phyloP scores from a whole-genome alignment of 2,329 filamentous ascomycete species.

The Epichloe coenophiala region DNA sequence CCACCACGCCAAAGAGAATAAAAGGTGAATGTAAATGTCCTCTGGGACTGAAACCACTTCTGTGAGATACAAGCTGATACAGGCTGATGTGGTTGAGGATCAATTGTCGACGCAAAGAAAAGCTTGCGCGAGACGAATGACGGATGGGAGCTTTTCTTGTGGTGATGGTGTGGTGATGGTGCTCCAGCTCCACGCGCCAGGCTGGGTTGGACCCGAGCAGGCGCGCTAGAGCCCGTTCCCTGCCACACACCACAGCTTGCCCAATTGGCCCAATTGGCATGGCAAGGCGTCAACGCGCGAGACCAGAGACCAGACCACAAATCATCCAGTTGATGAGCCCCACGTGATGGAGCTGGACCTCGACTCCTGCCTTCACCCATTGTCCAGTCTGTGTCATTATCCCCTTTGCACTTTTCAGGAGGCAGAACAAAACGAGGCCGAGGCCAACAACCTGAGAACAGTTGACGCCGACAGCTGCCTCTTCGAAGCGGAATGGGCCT shows the following conservation, averaged over 20 bases:
- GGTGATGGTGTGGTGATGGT: neutral
- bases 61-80: neutral
- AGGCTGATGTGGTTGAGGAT: neutral
- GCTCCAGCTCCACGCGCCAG: conserved; percentile 5
- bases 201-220: neutral
- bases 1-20: neutral
- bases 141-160: conserved; percentile 5
- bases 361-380: neutral
- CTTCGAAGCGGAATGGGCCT: neutral
- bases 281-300: too few species aligned
- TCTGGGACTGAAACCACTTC: neutral
- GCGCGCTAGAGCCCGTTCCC: neutral
- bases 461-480: neutral
- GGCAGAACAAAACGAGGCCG: neutral
- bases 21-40: neutral
- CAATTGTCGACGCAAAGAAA: conserved; percentile 1
- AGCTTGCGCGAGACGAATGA: neutral
- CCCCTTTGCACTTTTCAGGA: too few species aligned
- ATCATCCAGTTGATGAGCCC: conserved; percentile 1
- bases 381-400: neutral
- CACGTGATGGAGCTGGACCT: conserved; percentile 5
- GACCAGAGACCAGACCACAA: neutral
- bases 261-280: too few species aligned
- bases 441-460: neutral
- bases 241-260: too few species aligned